Base-by-base conservation (phyloP, 768 basidiomycete species). In the Kwoniella dendrophila region DNA sequence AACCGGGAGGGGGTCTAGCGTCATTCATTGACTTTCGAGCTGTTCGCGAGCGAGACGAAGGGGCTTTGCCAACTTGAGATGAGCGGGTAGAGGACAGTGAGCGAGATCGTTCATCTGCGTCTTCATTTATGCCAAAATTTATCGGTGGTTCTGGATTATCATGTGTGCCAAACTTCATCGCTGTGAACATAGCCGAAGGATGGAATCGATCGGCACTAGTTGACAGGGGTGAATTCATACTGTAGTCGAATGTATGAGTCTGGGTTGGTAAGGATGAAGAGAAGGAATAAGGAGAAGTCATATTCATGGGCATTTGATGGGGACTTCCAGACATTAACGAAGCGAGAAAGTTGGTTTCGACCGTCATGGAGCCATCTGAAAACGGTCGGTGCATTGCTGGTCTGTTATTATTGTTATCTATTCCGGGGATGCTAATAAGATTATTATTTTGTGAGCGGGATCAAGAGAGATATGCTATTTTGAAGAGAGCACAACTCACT, bases 1-100 rank as follows among this genome's bases (percentile, higher is more conserved):
- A 47, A n/a, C 50, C 61, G 10, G 45, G 29, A 34, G 58, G 62
- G 14, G 69, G 72, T 56, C 69, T 44, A 22, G 47, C 59, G 32
- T 68, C 66, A 40, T 58, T 70, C 72, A 70, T 73, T 4, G 72
- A 73, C n/a, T 72, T 72, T n/a, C 71, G 33, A 7, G 45, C 49
- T n/a, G 45, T 40, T 51, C 55, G 62, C n/a, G 52, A 54, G 10
- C 61, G 34, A 5, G 64, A 59, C 3, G 56, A 45, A 1, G 69
- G 69, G 2, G 66, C 69, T 38, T 70, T 70, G n/a, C 69, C 69
- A 3, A 63, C 32, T 11, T 56, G 47, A 10, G 59, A 62, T 12
- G 56, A 62, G 16, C 65, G 29, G 0, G 64, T 53, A 7, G 68
- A 50, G 0, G 71, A 69, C 14, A 57, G 59, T 1, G 71, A 68